A percentile compares a stretch with the other conserved stretches of the same genome.
Evolutionary conservation across 371 early-diverging fungal species (phyloP).

Genomic region (Rhizopus arrhizus): DNA sequence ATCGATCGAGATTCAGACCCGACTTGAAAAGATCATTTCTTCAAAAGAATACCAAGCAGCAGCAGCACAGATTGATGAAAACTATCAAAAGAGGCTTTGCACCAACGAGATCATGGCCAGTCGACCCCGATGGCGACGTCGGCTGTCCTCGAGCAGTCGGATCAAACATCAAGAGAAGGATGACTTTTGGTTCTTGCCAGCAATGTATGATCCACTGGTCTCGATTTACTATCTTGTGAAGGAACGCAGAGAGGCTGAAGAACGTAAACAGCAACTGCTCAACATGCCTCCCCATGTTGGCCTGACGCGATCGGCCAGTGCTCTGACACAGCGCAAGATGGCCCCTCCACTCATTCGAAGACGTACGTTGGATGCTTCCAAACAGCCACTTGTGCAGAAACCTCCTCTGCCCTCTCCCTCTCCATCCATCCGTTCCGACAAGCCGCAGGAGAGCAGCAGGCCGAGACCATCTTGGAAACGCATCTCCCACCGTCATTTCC

Average conservation of each 20-base stretch:
- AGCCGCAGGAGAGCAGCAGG: not conserved
- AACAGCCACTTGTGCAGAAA: not conserved
- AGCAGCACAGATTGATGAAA: slow-evolving; percentile 40
- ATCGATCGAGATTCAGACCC: slow-evolving; percentile 32
- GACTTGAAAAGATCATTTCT: slow-evolving; percentile 34
- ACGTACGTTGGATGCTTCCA: not conserved
- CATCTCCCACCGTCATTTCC: not conserved
- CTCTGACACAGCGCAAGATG: not conserved
- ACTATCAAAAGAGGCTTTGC: slow-evolving; percentile 21
- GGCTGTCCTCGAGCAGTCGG: slow-evolving; percentile 10
- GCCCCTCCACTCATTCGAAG: not conserved
- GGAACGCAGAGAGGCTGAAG: slow-evolving; percentile 60
- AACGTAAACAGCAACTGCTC: slow-evolving; percentile 28
- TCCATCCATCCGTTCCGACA: not conserved
- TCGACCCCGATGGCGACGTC: slow-evolving; percentile 28
- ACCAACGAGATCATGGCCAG: slow-evolving; percentile 24
- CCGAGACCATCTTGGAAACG: slow-evolving; percentile 1
- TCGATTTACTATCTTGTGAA: slow-evolving; percentile 87
- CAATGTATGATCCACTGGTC: slow-evolving; percentile 68
- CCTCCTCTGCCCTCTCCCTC: not conserved
- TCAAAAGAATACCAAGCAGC: slow-evolving; percentile 38
- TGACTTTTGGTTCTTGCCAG: slow-evolving; percentile 46
- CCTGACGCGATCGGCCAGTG: slow-evolving; percentile 5
- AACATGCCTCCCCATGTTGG: slow-evolving; percentile 7
- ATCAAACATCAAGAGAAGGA: slow-evolving; percentile 23